phyloP scores from a whole-genome alignment of 805 yeast genomes.

The Saccharomycopsis schoenii region DNA sequence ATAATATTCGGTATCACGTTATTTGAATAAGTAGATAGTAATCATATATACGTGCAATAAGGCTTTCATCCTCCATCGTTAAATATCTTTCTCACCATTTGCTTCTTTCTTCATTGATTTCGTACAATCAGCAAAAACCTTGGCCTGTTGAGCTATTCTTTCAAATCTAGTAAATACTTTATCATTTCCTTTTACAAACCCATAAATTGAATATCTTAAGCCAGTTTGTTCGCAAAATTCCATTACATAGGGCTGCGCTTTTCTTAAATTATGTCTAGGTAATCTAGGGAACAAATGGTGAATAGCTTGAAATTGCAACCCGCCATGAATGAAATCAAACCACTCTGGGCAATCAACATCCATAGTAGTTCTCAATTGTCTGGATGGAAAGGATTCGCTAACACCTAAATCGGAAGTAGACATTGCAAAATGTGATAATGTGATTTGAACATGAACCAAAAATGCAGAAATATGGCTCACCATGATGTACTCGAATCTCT shows the following conservation, averaged over 20 bases:
- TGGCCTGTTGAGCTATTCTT: slow-evolving; percentile 73
- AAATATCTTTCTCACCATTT: slow-evolving; percentile 4
- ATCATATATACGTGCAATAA: not conserved
- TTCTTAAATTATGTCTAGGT: slow-evolving; percentile 80
- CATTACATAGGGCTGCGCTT: slow-evolving; percentile 61
- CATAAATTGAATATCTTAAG: slow-evolving; percentile 71
- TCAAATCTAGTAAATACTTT: slow-evolving; percentile 59
- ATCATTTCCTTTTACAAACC: slow-evolving; percentile 69
- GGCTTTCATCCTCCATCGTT: not conserved
- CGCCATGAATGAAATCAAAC: slow-evolving; percentile 88
- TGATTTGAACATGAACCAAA: slow-evolving; percentile 91
- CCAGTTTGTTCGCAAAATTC: slow-evolving; percentile 72
- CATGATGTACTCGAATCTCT: slow-evolving; percentile 50
- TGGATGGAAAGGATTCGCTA: slow-evolving; percentile 65
- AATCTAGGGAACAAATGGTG: slow-evolving; percentile 85
- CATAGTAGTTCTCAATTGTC: slow-evolving; percentile 87
- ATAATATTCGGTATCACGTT: not conserved
- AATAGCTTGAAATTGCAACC: slow-evolving; percentile 83
- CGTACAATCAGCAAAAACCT: slow-evolving; percentile 64
- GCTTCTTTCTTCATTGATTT: slow-evolving; percentile 50
- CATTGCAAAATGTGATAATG: slow-evolving; percentile 87
- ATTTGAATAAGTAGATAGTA: not conserved
- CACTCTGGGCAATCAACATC: slow-evolving; percentile 91
- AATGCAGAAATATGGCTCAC: slow-evolving; percentile 73
- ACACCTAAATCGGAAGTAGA: slow-evolving; percentile 80